phyloP scores from a whole-genome alignment of 108 stramenopile genomes.

The Tribonema minus region DNA sequence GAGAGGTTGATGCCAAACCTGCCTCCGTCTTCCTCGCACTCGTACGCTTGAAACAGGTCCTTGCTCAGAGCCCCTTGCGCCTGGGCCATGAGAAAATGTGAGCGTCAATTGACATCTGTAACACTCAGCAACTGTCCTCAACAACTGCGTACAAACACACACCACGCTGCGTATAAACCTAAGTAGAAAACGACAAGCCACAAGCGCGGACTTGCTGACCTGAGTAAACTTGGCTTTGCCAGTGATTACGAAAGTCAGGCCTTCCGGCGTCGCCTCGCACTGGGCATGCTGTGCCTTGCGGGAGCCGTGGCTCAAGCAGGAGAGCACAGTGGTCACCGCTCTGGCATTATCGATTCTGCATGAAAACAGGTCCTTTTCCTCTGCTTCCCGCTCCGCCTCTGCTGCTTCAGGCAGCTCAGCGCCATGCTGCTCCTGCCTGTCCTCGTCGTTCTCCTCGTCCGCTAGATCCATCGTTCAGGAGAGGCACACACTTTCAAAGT shows the following conservation, averaged over 20 bases:
- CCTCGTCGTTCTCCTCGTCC: no score
- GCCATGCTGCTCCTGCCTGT: no score
- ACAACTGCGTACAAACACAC: neutral
- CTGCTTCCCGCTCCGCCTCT: no score
- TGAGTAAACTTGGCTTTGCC: slow-evolving; percentile 44
- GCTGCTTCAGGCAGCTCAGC: no score
- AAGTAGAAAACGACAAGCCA: no score
- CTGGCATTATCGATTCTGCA: slow-evolving; percentile 48
- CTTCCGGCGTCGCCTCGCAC: slow-evolving; percentile 36
- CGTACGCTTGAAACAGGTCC: slow-evolving; percentile 40
- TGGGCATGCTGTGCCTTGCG: slow-evolving; percentile 45
- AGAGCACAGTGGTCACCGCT: slow-evolving; percentile 34
- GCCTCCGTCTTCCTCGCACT: slow-evolving; percentile 33
- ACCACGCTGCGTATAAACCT: no score
- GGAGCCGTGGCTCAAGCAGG: slow-evolving; percentile 47
- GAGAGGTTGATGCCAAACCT: slow-evolving; percentile 51
- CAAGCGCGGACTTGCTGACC: neutral
- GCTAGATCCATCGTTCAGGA: no score
- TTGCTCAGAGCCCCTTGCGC: slow-evolving; percentile 63
- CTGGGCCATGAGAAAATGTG: neutral
- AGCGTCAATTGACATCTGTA: neutral
- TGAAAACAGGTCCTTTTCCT: slow-evolving; percentile 30
- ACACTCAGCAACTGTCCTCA: neutral
- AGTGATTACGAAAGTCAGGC: slow-evolving; percentile 35
- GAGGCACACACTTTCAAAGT: no score